phyloP scores from a whole-genome alignment of 2,329 filamentous ascomycete species.

The Botrytis aclada region DNA sequence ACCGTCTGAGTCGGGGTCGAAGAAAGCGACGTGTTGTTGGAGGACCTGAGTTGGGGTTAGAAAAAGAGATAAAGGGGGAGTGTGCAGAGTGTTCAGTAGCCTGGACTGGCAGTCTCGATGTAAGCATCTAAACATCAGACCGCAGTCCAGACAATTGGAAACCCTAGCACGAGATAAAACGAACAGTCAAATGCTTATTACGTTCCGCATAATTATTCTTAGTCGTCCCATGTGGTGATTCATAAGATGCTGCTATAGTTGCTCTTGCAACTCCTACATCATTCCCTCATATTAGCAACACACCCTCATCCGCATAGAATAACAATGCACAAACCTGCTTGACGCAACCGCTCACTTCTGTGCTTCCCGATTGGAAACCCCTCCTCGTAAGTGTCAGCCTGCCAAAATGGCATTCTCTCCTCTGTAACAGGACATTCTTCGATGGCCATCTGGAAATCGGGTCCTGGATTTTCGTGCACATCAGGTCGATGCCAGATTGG shows the following conservation, averaged over 20 bases:
- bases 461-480: not conserved
- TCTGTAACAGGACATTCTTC: not conserved
- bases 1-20: constrained; percentile 50
- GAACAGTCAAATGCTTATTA: constrained; percentile 40
- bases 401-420: not conserved
- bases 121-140: not conserved
- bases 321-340: not conserved
- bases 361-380: not conserved
- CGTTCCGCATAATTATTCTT: constrained; percentile 38
- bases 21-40: constrained; percentile 53
- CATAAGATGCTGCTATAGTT: constrained; percentile 42
- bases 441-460: not conserved
- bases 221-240: constrained; percentile 43
- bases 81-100: not conserved
- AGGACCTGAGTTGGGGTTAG: constrained; percentile 40
- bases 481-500: not conserved
- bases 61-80: not conserved
- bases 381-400: not conserved
- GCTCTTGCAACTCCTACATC: constrained; percentile 41
- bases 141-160: not conserved
- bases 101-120: not conserved
- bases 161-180: not conserved
- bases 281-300: not conserved
- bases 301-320: no score
- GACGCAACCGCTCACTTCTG: not conserved